Evolutionary conservation across 2,329 filamentous ascomycete genomes (phyloP).

Genomic region (Corinectria fuckeliana): DNA sequence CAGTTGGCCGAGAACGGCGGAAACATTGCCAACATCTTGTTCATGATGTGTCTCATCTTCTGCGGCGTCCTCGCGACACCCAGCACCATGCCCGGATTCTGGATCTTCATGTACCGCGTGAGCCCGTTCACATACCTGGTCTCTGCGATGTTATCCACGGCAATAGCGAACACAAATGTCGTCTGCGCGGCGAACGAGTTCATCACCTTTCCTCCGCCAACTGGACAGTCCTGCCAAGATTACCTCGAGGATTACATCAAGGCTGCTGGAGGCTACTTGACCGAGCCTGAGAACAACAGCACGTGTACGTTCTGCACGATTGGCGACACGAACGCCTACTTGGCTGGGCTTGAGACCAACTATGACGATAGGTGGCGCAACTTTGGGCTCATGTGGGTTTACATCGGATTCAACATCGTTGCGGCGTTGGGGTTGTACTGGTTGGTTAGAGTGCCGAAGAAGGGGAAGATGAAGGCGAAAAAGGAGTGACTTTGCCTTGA

Average conservation of each 20-base stretch:
- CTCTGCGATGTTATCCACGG: constrained; percentile 72
- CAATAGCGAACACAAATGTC: constrained; percentile 70
- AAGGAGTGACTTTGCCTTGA: background rate
- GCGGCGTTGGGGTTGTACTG: constrained; percentile 64
- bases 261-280: constrained; percentile 59
- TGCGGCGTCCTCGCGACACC: constrained; percentile 36
- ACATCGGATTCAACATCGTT: constrained; percentile 64
- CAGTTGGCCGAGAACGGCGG: constrained; percentile 70
- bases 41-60: constrained; percentile 63
- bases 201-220: constrained; percentile 67
- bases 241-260: constrained; percentile 63
- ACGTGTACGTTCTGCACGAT: constrained; percentile 64
- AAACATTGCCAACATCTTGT: constrained; percentile 70
- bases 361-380: constrained; percentile 72
- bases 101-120: constrained; percentile 64
- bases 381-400: constrained; percentile 68
- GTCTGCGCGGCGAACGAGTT: constrained; percentile 74
- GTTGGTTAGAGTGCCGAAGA: constrained; percentile 57
- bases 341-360: constrained; percentile 54
- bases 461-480: constrained; percentile 39
- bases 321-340: constrained; percentile 58
- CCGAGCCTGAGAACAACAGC: constrained; percentile 52
- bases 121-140: constrained; percentile 86
- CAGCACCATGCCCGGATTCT: constrained; percentile 63
- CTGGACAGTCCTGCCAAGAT: constrained; percentile 62